These are phyloP conservation scores for Cantharellus anzutake DNA, from an alignment of 768 basidiomycete species.

Conservation along the genomic window DNA sequence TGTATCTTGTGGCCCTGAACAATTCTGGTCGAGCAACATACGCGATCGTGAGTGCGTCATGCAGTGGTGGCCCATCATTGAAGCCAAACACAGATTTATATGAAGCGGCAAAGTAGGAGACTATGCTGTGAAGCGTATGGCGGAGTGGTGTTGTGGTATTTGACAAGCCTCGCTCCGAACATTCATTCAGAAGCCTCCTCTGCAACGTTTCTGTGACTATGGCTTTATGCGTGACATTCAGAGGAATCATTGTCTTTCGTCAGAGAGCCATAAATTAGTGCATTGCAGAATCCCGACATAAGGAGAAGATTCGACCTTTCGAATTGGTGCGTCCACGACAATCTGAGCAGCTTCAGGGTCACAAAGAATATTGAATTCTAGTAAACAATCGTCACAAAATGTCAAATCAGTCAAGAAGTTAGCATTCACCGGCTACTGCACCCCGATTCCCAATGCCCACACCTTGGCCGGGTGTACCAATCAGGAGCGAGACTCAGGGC, in stretches of 20 bases:
- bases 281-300: not conserved
- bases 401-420: not conserved
- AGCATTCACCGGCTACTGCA: conserved; percentile 39
- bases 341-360: conserved; percentile 77
- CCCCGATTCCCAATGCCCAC: conserved; percentile 70
- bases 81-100: conserved; percentile 70
- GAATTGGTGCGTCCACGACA: conserved; percentile 50
- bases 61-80: conserved; percentile 66
- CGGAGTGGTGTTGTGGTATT: not conserved
- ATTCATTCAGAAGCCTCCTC: conserved; percentile 3
- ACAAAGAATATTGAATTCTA: conserved; percentile 66
- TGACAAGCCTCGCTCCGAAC: conserved; percentile 27
- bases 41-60: conserved; percentile 68
- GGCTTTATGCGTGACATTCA: conserved; percentile 78
- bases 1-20: conserved; percentile 41
- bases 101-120: conserved; percentile 51
- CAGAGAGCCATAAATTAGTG: not conserved
- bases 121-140: conserved; percentile 24
- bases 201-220: conserved; percentile 32
- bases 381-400: not conserved
- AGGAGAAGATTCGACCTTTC: conserved; percentile 18
- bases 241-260: conserved; percentile 43
- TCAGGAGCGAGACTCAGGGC: no score
- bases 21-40: conserved; percentile 53
- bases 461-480: conserved; percentile 9